These are phyloP conservation scores for Chalciporus pseudorubinellus DNA, from an alignment of 768 basidiomycete genomes.

Conservation along the genomic window DNA sequence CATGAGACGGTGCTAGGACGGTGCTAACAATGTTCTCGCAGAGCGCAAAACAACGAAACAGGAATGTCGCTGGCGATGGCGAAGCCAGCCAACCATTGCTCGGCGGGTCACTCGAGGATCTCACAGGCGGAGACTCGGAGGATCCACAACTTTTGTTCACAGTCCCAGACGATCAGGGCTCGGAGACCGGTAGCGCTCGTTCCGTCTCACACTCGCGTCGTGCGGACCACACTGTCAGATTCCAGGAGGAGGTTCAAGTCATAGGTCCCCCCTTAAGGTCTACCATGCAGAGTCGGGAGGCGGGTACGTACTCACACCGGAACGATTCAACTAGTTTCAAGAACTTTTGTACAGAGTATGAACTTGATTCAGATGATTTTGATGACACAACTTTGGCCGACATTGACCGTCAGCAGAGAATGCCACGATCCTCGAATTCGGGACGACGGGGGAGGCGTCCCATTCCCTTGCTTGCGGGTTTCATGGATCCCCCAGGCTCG, in stretches of 20 bases:
- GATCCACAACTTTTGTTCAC: slow-evolving; percentile 47
- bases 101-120: slow-evolving; percentile 40
- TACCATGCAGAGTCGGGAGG: slow-evolving; percentile 72
- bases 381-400: slow-evolving; percentile 48
- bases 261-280: slow-evolving; percentile 70
- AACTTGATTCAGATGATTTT: slow-evolving; percentile 80
- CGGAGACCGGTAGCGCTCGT: slow-evolving; percentile 36
- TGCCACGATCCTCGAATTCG: slow-evolving; percentile 22
- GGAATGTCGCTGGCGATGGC: slow-evolving; percentile 19
- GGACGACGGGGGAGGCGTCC: slow-evolving; percentile 48
- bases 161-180: slow-evolving; percentile 53
- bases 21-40: slow-evolving; percentile 29
- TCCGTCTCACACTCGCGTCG: slow-evolving; percentile 35
- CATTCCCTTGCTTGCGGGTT: slow-evolving; percentile 77
- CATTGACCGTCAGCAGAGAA: slow-evolving; percentile 27
- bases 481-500: slow-evolving; percentile 61
- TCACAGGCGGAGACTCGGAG: slow-evolving; percentile 27
- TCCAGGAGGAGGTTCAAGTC: slow-evolving; percentile 67
- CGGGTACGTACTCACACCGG: slow-evolving; percentile 55
- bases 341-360: slow-evolving; percentile 56
- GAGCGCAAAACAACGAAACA: slow-evolving; percentile 28
- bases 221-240: slow-evolving; percentile 53
- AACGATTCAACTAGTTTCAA: slow-evolving; percentile 8
- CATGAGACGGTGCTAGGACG: slow-evolving; percentile 18
- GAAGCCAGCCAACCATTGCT: slow-evolving; percentile 64